A percentile compares a stretch with the other conserved stretches of the same genome.
These are phyloP conservation scores for Teratosphaeria zuluensis DNA, from an alignment of 2,329 filamentous ascomycete species.

Conservation along the genomic window DNA sequence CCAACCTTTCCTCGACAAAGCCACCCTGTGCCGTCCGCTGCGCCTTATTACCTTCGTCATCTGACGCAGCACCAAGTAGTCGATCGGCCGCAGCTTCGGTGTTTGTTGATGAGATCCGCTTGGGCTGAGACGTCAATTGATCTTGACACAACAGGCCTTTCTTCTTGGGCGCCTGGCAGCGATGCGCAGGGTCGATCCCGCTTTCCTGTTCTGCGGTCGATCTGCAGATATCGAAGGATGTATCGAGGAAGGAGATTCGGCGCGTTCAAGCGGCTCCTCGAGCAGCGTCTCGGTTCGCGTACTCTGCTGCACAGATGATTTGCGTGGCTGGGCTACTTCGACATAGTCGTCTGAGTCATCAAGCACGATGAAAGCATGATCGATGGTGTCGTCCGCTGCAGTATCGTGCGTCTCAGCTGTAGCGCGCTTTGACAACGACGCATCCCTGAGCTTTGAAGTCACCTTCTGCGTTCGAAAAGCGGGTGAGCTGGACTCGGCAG, in stretches of 20 bases:
- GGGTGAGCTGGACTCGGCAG: conserved; percentile 27
- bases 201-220: conserved; percentile 5
- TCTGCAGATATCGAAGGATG: not conserved
- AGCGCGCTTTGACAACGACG: not conserved
- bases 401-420: not conserved
- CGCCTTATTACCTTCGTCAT: conserved; percentile 15
- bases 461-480: conserved; percentile 18
- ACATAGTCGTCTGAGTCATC: not conserved
- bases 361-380: not conserved
- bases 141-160: conserved; percentile 34
- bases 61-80: conserved; percentile 11
- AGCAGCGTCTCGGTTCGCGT: not conserved
- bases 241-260: not conserved
- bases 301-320: not conserved
- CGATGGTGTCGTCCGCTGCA: not conserved
- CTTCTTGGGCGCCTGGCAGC: conserved; percentile 30
- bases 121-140: conserved; percentile 12
- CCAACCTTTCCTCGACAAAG: conserved; percentile 20
- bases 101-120: conserved; percentile 7
- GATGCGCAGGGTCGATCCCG: conserved; percentile 29
- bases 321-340: not conserved
- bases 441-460: not conserved
- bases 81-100: conserved; percentile 6
- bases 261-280: not conserved
- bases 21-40: conserved; percentile 12